A percentile compares a stretch with the other conserved stretches of the same genome.
These are phyloP conservation scores for Sorghum bicolor DNA, from an alignment of 176 grass and related monocot species.

Conservation along the genomic window Sorghum_bicolor_NCBIv3 NC_012873.2:55036001-55036500, in stretches of 20 bases:
- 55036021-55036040: no score
- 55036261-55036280: neutral
- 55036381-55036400: neutral
- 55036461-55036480: neutral
- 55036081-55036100: no score
- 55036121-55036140: no score
- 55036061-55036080: no score
- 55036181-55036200: neutral
- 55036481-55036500: neutral
- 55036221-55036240: neutral
- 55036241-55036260: no score
- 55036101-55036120: no score
- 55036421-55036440: neutral
- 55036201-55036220: neutral
- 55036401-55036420: neutral
- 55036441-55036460: neutral
- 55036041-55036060: no score
- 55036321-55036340: neutral
- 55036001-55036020: no score
- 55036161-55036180: neutral
- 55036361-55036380: slow-evolving; percentile 7
- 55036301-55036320: neutral
- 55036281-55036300: neutral
- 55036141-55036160: neutral
- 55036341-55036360: neutral